Conservation (phyloP, 192 early-diverging fungal genomes). For the Mortierella hygrophila region DNA sequence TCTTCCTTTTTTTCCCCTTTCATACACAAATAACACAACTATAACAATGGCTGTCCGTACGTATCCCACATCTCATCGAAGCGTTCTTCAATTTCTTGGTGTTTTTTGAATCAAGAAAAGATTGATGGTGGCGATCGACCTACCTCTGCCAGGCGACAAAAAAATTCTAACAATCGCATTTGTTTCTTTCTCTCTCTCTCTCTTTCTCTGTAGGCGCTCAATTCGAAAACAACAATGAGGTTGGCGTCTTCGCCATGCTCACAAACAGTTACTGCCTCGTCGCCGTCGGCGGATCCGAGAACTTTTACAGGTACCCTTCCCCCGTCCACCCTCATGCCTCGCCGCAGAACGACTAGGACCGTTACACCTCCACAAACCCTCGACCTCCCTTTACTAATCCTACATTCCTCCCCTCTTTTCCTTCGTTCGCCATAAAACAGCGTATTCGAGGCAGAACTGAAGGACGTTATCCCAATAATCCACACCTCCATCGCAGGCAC, state of each 20-base stretch:
- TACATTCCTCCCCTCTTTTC: no score
- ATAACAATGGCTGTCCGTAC: slow-evolving; percentile 22
- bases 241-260: slow-evolving; percentile 95
- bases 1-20: neutral
- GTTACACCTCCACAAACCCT: neutral
- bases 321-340: no score
- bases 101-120: neutral
- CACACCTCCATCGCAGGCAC: slow-evolving; percentile 96
- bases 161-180: neutral
- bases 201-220: slow-evolving; percentile 72
- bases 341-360: neutral
- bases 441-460: slow-evolving; percentile 93
- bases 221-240: slow-evolving; percentile 99
- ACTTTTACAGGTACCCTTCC: slow-evolving; percentile 89
- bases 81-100: neutral
- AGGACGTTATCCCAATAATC: slow-evolving; percentile 93
- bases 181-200: neutral
- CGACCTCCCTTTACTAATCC: neutral
- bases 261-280: slow-evolving; percentile 98
- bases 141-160: neutral
- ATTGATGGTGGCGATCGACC: neutral
- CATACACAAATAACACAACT: neutral
- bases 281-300: slow-evolving; percentile 96
- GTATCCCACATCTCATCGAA: neutral
- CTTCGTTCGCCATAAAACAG: slow-evolving; percentile 41